Conservation (phyloP, 306 rosid species). For the Canavalia ensiformis region DNA sequence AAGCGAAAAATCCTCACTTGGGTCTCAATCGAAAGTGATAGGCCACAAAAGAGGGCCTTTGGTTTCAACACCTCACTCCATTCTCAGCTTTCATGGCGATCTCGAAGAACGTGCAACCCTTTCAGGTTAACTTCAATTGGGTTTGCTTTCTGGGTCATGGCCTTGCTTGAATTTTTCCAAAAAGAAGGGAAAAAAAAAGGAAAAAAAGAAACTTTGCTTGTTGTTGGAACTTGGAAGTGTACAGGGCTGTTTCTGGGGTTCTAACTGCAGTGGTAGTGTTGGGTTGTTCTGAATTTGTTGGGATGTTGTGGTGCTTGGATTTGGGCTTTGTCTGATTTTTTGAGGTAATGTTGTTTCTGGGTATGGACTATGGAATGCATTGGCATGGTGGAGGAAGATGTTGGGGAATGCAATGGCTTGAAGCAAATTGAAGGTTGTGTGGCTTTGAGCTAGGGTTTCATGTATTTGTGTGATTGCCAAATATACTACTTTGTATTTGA, state of each 20-base stretch:
- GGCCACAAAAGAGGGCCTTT: constrained; percentile 62
- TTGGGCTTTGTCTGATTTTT: constrained; percentile 59
- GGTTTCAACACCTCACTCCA: constrained; percentile 49
- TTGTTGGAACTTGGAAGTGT: background rate
- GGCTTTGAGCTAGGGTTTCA: constrained; percentile 65
- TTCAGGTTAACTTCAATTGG: constrained; percentile 50
- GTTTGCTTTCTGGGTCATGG: constrained; percentile 53
- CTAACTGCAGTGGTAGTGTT: background rate
- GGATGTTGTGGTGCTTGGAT: constrained; percentile 48
- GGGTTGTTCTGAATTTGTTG: constrained; percentile 43
- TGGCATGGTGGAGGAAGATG: constrained; percentile 52
- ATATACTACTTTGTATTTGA: constrained; percentile 42
- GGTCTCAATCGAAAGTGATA: constrained; percentile 76
- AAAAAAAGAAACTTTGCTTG: constrained; percentile 24
- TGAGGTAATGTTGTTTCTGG: constrained; percentile 20
- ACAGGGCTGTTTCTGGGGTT: constrained; percentile 13
- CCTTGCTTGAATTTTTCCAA: constrained; percentile 35
- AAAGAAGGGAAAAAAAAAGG: background rate
- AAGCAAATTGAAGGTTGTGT: constrained; percentile 47
- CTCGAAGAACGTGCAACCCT: constrained; percentile 58
- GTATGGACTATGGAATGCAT: constrained; percentile 53
- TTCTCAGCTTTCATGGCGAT: constrained; percentile 60
- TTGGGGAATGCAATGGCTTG: constrained; percentile 58
- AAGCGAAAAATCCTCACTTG: constrained; percentile 56
- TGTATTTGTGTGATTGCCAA: constrained; percentile 52